Evolutionary conservation across 306 rosid species (phyloP), one percentile per base, ranked within the genome.

Genomic region (Elaeagnus macrophylla): DNA sequence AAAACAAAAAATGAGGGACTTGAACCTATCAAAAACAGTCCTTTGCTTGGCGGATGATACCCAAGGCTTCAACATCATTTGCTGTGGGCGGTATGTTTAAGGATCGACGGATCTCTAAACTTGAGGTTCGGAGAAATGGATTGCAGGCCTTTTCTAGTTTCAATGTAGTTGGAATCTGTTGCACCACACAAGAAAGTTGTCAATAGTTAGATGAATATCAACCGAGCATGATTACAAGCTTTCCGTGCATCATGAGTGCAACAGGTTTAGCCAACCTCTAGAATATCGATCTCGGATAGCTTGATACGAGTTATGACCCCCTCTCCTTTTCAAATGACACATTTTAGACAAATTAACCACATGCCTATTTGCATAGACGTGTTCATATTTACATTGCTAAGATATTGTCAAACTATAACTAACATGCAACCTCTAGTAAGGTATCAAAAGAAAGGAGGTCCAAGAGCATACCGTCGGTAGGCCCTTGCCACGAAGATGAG

Each of bases 121-220:
- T 87, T 39, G 73, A 60, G 9, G 78, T 67, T 18, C 99, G 99
- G 68, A 91, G 95, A 72, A 91, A 91, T 6, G 99, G 99, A 70
- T 87, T 91, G 78, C 99, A 91, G 39, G 88, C 72, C 75, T 87
- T 87, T 73, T 91, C 99, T 61, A 61, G 48, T 79, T 82, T 84
- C 37, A 87, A 56, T 8, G 81, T 77, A 37, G 95, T 73, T 56
- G 96, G 99, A 69, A 91, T 77, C 96, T 91, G 77, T n/a, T 35
- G 70, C 50, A 69, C 19, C 52, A 17, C 52, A 17, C 7, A 56
- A 5, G 17, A 12, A 7, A 16, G 32, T 39, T 51, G 39, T 12
- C 37, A 13, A 12, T 47, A 9, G 36, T 45, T 16, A 9, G 36
- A 12, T 12, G n/a, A n/a, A n/a, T n/a, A n/a, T n/a, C n/a, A n/a